phyloP scores from a whole-genome alignment of 164 flowering plant genomes.

The Akebia trifoliata region DNA sequence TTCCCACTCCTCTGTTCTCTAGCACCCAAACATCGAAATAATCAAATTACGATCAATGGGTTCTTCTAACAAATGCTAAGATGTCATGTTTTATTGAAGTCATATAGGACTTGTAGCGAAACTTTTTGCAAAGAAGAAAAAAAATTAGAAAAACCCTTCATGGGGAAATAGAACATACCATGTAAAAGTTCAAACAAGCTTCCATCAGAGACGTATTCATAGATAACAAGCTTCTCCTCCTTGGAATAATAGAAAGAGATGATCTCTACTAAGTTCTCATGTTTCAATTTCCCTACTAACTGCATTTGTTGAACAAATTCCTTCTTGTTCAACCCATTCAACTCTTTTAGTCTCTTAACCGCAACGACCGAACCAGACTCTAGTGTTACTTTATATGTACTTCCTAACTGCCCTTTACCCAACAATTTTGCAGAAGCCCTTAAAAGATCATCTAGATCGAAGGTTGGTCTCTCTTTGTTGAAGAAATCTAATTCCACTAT shows the following conservation, averaged over 20 bases:
- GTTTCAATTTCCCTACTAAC: conserved; percentile 43
- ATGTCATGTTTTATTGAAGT: no score
- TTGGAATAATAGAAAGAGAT: conserved; percentile 46
- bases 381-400: conserved; percentile 42
- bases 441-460: conserved; percentile 60
- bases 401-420: conserved; percentile 54
- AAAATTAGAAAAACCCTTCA: not conserved
- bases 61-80: no score
- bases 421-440: conserved; percentile 51
- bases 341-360: conserved; percentile 50
- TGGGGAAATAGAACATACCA: conserved; percentile 39
- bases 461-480: conserved; percentile 28
- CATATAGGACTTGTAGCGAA: no score
- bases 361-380: conserved; percentile 41
- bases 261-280: conserved; percentile 45
- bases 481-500: conserved; percentile 35
- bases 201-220: conserved; percentile 41
- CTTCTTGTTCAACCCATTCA: conserved; percentile 35
- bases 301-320: conserved; percentile 55
- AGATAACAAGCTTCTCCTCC: conserved; percentile 56
- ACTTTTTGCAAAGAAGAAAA: no score
- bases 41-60: no score
- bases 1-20: conserved; percentile 45
- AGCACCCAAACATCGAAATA: no score
- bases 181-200: conserved; percentile 52